phyloP scores from a whole-genome alignment of 2,329 filamentous ascomycete species.

The Cyphellophora europaea region DNA sequence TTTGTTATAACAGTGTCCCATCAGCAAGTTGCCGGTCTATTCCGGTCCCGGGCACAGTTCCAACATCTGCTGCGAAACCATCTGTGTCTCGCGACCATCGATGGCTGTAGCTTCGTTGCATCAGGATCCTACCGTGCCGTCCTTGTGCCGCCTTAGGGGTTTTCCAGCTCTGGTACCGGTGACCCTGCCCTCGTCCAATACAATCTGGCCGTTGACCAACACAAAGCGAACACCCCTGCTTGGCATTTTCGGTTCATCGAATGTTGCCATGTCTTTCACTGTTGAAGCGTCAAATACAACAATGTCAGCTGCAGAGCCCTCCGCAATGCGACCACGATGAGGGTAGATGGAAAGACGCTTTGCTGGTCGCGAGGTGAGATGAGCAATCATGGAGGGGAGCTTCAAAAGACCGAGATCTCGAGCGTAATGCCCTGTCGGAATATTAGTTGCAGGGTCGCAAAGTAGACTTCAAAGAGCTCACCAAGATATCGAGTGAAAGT shows the following conservation, averaged over 20 bases:
- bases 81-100: too few relatives aligned
- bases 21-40: too few relatives aligned
- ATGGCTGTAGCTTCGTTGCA: too few relatives aligned
- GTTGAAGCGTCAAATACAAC: background rate
- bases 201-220: background rate
- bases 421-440: background rate
- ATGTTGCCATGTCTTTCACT: background rate
- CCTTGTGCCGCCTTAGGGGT: background rate
- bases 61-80: too few relatives aligned
- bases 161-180: background rate
- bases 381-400: background rate
- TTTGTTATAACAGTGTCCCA: too few relatives aligned
- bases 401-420: background rate
- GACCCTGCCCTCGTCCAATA: background rate
- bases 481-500: background rate
- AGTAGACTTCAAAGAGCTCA: background rate
- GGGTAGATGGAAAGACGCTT: background rate
- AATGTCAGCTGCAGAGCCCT: background rate
- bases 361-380: background rate
- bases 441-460: too few relatives aligned
- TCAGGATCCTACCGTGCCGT: too few relatives aligned
- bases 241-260: background rate
- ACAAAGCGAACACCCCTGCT: background rate
- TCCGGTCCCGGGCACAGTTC: too few relatives aligned
- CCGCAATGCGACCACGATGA: background rate